Evolutionary conservation across 2,329 filamentous ascomycete genomes (phyloP), one percentile per base, ranked within the genome.

Genomic region (Aspergillus versicolor): DNA sequence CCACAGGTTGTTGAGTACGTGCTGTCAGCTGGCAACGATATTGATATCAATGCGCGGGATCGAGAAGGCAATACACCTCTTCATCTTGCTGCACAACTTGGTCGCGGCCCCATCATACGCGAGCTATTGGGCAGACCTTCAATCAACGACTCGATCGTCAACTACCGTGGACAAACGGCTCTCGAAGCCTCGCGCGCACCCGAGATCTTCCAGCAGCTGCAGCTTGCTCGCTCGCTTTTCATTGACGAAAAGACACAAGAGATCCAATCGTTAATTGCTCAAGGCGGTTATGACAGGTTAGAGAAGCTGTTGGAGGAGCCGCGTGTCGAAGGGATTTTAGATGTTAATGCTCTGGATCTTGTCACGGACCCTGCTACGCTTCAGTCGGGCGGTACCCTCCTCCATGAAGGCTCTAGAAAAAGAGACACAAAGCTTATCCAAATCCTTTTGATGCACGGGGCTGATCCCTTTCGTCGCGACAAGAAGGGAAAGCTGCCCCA

Each of bases 401-500:
- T 99, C 32, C 94, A 99, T 71, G 93, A 99, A 73, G 94, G 93
- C 0, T 92, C 94, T 6, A 86, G 92, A 65, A 91, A 89, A 72
- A 92, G 85, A 75, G 92, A 99, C 68, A 87, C 87, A 22, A 88
- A 90, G 65, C 83, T 99, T 21, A 96, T 96, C 57, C 90, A 97
- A 70, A 84, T 96, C 17, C 82, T 99, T 12, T 80, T 99, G 38
- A 86, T 97, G 52, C 95, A 97, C 69, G 94, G 94, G 11, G 94
- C 93, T 11, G 94, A 99, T 73, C 94, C 94, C 0, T 99, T 99
- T 77, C 88, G 92, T 55, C 87, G 94, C 59, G 94, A 99, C 75
- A 90, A 92, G 66, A 96, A 92, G 77, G 94, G 94, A 48, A 97
- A 96, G 75, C 82, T 99, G 32, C 92, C 94, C 3, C 94, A 99